Evolutionary conservation across 805 yeast genomes (phyloP), one percentile per base, ranked within the genome.

Genomic region (Candida easanensis): DNA sequence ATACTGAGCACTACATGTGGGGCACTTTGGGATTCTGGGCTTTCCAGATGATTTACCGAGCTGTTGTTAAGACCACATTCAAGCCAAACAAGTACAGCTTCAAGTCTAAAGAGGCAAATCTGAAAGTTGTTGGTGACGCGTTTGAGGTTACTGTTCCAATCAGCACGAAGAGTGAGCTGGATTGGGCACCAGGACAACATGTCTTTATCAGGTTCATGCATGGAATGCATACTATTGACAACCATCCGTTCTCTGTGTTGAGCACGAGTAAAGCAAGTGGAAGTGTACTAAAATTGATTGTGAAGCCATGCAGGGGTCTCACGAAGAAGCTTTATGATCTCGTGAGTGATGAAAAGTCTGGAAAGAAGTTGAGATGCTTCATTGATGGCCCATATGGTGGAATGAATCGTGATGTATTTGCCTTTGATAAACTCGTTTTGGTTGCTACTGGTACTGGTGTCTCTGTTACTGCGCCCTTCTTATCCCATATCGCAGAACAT

Each of bases 361-460:
- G 53, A 10, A 49, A 53, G 14, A 48, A 62, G 0, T 31, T 58
- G 39, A 61, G 60, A 26, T 72, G 74, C 1, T 69, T 48, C 44
- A 54, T 75, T 16, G 83, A 78, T 52, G 84, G 84, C 1, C 80
- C 84, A 4, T 78, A 76, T 46, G 82, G 84, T 15, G 82, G 82
- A 1, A 51, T 71, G 37, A 51, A 64, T 14, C 65, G 84, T 53
- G 74, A 74, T 46, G 57, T 63, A 5, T 49, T 66, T 17, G 57
- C 74, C 1, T 78, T 78, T 53, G 73, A 73, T 34, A 66, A 70
- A 34, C 58, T 73, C 7, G 54, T 64, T 9, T 52, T 77, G 19
- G 16, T 75, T 2, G 61, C 76, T 18, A 61, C 77, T 1, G 84
- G 84, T 4, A 68, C 75, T 36, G 83, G 84, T 32, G 68, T 77